phyloP scores from a whole-genome alignment of 2,329 filamentous ascomycete genomes.

The Epichloe scottii region DNA sequence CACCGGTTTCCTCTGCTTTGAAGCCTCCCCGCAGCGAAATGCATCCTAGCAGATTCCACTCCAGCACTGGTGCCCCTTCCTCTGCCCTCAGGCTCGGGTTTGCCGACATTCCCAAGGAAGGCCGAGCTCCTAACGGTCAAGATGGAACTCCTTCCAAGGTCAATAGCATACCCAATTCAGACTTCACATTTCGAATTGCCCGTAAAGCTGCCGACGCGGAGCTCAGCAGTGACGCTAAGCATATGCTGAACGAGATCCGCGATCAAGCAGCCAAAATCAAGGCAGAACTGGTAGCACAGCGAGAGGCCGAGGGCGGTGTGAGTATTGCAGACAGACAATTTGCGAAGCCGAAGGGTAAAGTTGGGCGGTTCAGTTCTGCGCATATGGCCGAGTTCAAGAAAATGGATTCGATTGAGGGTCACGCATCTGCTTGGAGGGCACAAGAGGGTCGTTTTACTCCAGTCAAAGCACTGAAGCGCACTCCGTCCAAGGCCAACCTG shows the following conservation, averaged over 20 bases:
- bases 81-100: constrained; percentile 77
- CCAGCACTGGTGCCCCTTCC: constrained; percentile 63
- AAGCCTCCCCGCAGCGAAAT: constrained; percentile 71
- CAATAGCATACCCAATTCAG: constrained; percentile 36
- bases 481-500: constrained; percentile 34
- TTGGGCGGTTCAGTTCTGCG: constrained; percentile 67
- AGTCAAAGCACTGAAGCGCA: constrained; percentile 24
- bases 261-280: constrained; percentile 62
- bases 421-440: constrained; percentile 65
- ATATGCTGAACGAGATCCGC: constrained; percentile 54
- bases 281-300: constrained; percentile 50
- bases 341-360: constrained; percentile 66
- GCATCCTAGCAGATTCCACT: constrained; percentile 77
- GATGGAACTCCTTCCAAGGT: constrained; percentile 49
- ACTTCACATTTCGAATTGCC: constrained; percentile 60
- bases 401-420: constrained; percentile 90
- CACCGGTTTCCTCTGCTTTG: constrained; percentile 54
- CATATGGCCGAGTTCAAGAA: constrained; percentile 89
- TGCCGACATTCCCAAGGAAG: constrained; percentile 51
- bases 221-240: constrained; percentile 48
- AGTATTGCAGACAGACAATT: constrained; percentile 51
- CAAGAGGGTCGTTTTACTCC: constrained; percentile 42
- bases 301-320: constrained; percentile 36
- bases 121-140: constrained; percentile 22
- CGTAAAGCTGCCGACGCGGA: constrained; percentile 34